A percentile compares a stretch with the other conserved stretches of the same genome.
Conservation (phyloP, 2,329 filamentous ascomycete species). For the Hyphodiscus sp. region DNA sequence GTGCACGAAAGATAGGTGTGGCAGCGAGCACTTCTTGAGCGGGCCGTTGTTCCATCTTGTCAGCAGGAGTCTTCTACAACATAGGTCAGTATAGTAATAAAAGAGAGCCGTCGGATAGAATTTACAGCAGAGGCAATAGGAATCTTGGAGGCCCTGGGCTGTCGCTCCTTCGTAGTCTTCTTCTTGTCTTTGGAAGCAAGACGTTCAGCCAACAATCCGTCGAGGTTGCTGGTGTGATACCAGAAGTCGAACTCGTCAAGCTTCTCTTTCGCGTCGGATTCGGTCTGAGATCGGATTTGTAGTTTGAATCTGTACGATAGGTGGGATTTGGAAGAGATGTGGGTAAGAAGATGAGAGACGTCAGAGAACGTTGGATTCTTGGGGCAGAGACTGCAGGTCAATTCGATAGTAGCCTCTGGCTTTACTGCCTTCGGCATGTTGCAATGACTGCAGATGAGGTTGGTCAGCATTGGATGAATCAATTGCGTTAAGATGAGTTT, state of each 20-base stretch:
- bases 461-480: slow-evolving; percentile 1
- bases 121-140: slow-evolving; percentile 10
- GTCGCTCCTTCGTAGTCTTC: slow-evolving; percentile 35
- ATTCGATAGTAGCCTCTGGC: slow-evolving; percentile 43
- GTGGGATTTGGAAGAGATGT: slow-evolving; percentile 89
- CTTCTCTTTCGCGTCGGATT: slow-evolving; percentile 54
- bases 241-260: slow-evolving; percentile 69
- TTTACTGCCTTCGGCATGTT: slow-evolving; percentile 21
- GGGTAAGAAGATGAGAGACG: slow-evolving; percentile 84
- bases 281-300: slow-evolving; percentile 62
- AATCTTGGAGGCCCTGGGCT: not conserved
- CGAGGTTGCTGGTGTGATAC: slow-evolving; percentile 67
- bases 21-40: not conserved
- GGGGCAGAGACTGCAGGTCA: slow-evolving; percentile 78
- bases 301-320: slow-evolving; percentile 77
- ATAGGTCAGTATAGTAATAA: not conserved
- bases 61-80: not conserved
- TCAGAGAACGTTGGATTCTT: slow-evolving; percentile 79
- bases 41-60: slow-evolving; percentile 12
- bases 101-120: not conserved
- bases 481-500: not conserved
- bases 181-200: slow-evolving; percentile 71
- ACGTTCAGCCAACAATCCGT: slow-evolving; percentile 68
- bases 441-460: slow-evolving; percentile 1
- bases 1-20: slow-evolving; percentile 23